phyloP scores from a whole-genome alignment of 2,329 filamentous ascomycete genomes.

The Pseudogymnoascus sp. region DNA sequence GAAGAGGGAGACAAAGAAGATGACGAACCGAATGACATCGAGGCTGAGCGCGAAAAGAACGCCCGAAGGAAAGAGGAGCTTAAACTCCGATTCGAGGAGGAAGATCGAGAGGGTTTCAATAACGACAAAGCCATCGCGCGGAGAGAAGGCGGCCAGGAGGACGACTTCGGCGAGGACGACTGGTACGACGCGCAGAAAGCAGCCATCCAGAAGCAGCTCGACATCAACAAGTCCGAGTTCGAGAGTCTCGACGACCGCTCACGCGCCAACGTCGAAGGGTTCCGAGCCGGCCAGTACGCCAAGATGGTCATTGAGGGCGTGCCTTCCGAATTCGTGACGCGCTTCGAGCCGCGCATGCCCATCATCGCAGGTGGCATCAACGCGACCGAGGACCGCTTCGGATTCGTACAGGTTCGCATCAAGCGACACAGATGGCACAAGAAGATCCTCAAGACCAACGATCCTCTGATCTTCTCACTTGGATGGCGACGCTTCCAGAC shows the following conservation, averaged over 20 bases:
- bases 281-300: slow-evolving; percentile 85
- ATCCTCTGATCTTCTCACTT: slow-evolving; percentile 92
- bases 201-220: slow-evolving; percentile 84
- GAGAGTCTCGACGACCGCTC: slow-evolving; percentile 78
- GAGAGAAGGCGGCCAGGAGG: slow-evolving; percentile 58
- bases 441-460: slow-evolving; percentile 97
- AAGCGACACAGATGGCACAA: slow-evolving; percentile 99
- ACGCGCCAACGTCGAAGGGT: slow-evolving; percentile 77
- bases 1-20: slow-evolving; percentile 38
- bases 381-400: slow-evolving; percentile 89
- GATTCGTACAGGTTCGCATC: slow-evolving; percentile 90
- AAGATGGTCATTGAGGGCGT: slow-evolving; percentile 84
- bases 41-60: slow-evolving; percentile 83
- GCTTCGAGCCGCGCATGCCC: slow-evolving; percentile 75
- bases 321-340: slow-evolving; percentile 77
- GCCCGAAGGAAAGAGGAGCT: slow-evolving; percentile 90
- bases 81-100: slow-evolving; percentile 89
- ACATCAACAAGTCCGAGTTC: slow-evolving; percentile 94
- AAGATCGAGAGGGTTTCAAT: slow-evolving; percentile 91
- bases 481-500: slow-evolving; percentile 95
- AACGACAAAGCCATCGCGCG: slow-evolving; percentile 78
- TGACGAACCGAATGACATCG: slow-evolving; percentile 45
- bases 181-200: slow-evolving; percentile 99
- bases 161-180: slow-evolving; percentile 90
- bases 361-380: slow-evolving; percentile 87